Conservation (phyloP, 306 rosid genomes). For the Lotus japonicus region DNA sequence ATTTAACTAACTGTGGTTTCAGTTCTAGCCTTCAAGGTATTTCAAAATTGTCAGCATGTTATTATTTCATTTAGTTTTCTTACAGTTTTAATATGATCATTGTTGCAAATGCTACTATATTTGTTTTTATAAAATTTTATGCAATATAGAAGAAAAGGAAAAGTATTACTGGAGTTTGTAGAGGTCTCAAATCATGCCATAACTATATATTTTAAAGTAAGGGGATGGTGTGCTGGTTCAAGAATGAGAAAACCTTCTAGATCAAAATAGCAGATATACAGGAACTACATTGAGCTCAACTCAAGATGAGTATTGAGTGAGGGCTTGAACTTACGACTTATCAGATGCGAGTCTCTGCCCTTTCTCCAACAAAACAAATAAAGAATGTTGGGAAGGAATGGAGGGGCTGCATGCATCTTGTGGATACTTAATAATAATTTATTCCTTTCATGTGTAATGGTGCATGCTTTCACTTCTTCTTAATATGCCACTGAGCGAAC, state of each 20-base stretch:
- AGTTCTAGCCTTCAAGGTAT: conserved; percentile 64
- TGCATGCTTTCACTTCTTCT: background rate
- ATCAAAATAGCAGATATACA: too few relatives aligned
- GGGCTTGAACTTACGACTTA: too few relatives aligned
- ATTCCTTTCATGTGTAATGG: background rate
- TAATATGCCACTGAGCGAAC: background rate
- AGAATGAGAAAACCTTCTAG: too few relatives aligned
- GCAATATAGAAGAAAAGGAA: background rate
- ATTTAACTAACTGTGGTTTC: conserved; percentile 81
- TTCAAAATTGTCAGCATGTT: background rate
- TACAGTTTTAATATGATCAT: background rate
- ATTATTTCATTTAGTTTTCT: background rate
- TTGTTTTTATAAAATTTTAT: background rate
- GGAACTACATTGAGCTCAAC: too few relatives aligned
- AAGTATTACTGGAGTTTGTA: background rate
- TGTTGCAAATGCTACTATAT: background rate
- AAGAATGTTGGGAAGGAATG: too few relatives aligned
- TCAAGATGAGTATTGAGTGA: too few relatives aligned
- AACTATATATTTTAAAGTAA: too few relatives aligned
- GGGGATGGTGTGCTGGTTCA: too few relatives aligned
- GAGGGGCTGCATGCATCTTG: background rate
- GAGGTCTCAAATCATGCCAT: background rate
- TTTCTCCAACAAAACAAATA: too few relatives aligned
- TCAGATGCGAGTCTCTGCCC: too few relatives aligned
- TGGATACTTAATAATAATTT: background rate